These are phyloP conservation scores for Pseudoperonospora humuli DNA, from an alignment of 352 stramenopile genomes.

Conservation along the genomic window DNA sequence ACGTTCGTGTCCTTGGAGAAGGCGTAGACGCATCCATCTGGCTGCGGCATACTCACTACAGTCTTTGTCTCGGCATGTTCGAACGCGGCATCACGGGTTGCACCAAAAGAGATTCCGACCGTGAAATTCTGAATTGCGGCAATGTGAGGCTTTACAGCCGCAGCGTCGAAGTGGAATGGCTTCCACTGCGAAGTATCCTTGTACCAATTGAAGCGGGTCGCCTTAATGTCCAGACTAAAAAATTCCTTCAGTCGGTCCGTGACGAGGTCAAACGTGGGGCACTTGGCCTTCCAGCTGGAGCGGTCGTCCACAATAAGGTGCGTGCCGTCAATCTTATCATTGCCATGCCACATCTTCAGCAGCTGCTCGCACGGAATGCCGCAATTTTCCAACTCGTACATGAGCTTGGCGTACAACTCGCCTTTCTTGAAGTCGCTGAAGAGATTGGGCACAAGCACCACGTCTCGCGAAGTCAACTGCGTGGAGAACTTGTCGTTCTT, in stretches of 20 bases:
- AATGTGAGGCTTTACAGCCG: constrained; percentile 90
- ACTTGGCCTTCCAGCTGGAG: constrained; percentile 64
- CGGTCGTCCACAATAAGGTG: constrained; percentile 91
- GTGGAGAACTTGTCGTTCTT: constrained; percentile 53
- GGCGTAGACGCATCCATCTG: constrained; percentile 89
- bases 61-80: constrained; percentile 75
- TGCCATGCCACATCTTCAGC: constrained; percentile 81
- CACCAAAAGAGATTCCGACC: constrained; percentile 91
- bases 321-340: constrained; percentile 87
- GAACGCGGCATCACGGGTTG: constrained; percentile 88
- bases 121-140: constrained; percentile 92
- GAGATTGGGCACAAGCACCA: constrained; percentile 63
- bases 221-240: constrained; percentile 83
- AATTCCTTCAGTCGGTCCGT: constrained; percentile 78
- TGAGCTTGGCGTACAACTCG: constrained; percentile 61
- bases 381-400: constrained; percentile 55
- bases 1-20: constrained; percentile 93
- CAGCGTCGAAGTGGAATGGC: constrained; percentile 89
- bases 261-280: constrained; percentile 77
- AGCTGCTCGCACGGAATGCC: constrained; percentile 54
- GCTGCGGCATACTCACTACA: constrained; percentile 90
- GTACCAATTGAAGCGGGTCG: constrained; percentile 96
- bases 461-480: constrained; percentile 45
- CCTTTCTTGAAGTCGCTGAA: constrained; percentile 70
- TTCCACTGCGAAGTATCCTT: constrained; percentile 91